These are phyloP conservation scores for Apostasia ramifera DNA, from an alignment of 106 monocot genomes.

Conservation along the genomic window DNA sequence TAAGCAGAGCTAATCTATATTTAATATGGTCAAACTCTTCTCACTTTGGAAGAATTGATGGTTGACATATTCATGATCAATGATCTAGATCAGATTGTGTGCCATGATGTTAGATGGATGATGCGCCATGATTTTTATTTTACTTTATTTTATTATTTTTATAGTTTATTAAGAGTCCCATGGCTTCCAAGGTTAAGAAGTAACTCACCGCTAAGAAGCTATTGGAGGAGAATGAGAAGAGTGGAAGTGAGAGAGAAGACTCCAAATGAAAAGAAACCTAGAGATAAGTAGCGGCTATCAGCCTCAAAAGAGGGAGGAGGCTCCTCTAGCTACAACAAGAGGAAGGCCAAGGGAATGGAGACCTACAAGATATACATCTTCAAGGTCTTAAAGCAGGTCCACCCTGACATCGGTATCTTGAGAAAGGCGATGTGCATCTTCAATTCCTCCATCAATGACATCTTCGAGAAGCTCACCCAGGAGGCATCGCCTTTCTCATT, in stretches of 20 bases:
- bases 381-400: constrained; percentile 1
- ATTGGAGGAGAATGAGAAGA: background rate
- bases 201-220: background rate
- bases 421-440: constrained; percentile 98
- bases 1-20: too few species aligned
- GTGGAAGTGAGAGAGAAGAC: background rate
- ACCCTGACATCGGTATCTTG: constrained; percentile 3
- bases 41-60: too few species aligned
- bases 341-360: background rate
- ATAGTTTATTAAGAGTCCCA: too few species aligned
- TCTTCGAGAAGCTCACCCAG: constrained; percentile 92
- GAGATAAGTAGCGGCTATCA: background rate
- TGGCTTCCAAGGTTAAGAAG: too few species aligned
- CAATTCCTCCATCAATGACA: constrained; percentile 96
- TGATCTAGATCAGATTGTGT: too few species aligned
- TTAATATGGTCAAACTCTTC: too few species aligned
- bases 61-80: too few species aligned
- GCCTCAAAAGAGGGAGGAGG: background rate
- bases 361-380: constrained; percentile 4
- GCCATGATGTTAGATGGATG: too few species aligned
- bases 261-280: background rate
- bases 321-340: background rate
- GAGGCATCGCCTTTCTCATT: constrained; percentile 62
- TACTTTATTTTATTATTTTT: too few species aligned
- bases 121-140: too few species aligned